phyloP scores from a whole-genome alignment of 2,329 filamentous ascomycete species.

The Colletotrichum salicis region DNA sequence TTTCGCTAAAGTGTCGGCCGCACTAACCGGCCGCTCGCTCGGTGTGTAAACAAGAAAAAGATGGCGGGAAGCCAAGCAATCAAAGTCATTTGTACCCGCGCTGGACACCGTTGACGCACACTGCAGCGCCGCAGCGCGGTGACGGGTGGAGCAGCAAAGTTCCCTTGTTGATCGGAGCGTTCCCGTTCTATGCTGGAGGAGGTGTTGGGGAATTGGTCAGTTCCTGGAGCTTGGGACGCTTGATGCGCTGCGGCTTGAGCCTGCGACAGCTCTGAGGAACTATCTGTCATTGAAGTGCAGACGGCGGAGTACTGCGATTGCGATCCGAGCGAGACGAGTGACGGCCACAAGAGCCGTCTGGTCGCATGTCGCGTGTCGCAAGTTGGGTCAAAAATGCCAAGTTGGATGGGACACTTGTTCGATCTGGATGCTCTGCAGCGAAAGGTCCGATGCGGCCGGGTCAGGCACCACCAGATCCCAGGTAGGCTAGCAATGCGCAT shows the following conservation, averaged over 20 bases:
- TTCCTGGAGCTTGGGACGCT: constrained; percentile 32
- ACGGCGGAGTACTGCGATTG: constrained; percentile 14
- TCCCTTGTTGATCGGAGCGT: constrained; percentile 23
- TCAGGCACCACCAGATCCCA: constrained; percentile 25
- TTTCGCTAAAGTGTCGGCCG: constrained; percentile 13
- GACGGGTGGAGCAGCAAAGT: constrained; percentile 16
- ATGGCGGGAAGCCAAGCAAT: constrained; percentile 21
- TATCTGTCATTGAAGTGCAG: constrained; percentile 28
- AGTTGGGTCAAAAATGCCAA: background rate
- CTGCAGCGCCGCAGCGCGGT: constrained; percentile 2
- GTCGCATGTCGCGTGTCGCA: constrained; percentile 20
- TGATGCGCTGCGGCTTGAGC: constrained; percentile 13
- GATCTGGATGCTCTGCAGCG: constrained; percentile 1
- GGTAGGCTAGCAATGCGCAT: constrained; percentile 31
- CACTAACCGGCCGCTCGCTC: background rate
- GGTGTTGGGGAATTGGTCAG: constrained; percentile 5
- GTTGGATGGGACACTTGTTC: constrained; percentile 8
- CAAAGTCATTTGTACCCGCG: background rate
- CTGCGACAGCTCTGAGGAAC: constrained; percentile 1
- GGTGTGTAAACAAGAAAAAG: background rate
- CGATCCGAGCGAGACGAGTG: constrained; percentile 1
- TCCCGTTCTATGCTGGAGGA: background rate
- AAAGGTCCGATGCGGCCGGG: constrained; percentile 17
- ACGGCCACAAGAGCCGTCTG: constrained; percentile 1
- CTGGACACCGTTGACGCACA: constrained; percentile 7